Evolutionary conservation across 2,329 filamentous ascomycete species (phyloP).

Genomic region (Coniella lustricola): DNA sequence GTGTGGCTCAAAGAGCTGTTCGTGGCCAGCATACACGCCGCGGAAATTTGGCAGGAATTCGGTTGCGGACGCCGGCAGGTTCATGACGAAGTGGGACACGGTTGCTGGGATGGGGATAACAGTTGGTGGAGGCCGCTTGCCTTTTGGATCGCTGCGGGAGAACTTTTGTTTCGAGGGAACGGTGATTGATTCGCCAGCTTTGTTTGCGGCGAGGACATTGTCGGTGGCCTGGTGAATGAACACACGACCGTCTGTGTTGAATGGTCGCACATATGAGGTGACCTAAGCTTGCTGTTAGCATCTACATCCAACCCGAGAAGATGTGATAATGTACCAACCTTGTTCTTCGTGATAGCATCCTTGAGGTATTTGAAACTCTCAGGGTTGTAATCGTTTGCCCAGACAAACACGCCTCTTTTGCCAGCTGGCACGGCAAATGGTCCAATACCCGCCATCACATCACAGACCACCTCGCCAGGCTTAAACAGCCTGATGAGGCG

Average conservation of each 20-base stretch:
- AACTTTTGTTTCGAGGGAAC: conserved; percentile 40
- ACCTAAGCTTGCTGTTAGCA: conserved; percentile 36
- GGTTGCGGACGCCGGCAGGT: conserved; percentile 83
- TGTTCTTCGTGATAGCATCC: conserved; percentile 69
- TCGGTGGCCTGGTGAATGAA: conserved; percentile 72
- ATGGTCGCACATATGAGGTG: conserved; percentile 63
- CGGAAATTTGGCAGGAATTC: conserved; percentile 71
- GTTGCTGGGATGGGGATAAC: conserved; percentile 57
- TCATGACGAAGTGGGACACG: conserved; percentile 96
- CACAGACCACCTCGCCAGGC: conserved; percentile 82
- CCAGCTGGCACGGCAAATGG: conserved; percentile 91
- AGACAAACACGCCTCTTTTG: conserved; percentile 84
- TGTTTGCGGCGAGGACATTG: conserved; percentile 45
- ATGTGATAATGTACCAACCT: conserved; percentile 42
- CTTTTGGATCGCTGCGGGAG: conserved; percentile 22
- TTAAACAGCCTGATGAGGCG: conserved; percentile 69
- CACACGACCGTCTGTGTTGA: conserved; percentile 71
- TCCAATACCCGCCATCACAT: conserved; percentile 96
- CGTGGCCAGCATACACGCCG: conserved; percentile 70
- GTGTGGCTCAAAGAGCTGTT: conserved; percentile 56
- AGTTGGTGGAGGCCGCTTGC: conserved; percentile 23
- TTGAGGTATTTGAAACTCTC: conserved; percentile 70
- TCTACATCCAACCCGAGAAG: neutral
- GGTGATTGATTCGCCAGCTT: conserved; percentile 45
- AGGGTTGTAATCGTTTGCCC: conserved; percentile 95